Evolutionary conservation across 306 rosid genomes (phyloP), one percentile per base, ranked within the genome.

Genomic region (Inga laurina): DNA sequence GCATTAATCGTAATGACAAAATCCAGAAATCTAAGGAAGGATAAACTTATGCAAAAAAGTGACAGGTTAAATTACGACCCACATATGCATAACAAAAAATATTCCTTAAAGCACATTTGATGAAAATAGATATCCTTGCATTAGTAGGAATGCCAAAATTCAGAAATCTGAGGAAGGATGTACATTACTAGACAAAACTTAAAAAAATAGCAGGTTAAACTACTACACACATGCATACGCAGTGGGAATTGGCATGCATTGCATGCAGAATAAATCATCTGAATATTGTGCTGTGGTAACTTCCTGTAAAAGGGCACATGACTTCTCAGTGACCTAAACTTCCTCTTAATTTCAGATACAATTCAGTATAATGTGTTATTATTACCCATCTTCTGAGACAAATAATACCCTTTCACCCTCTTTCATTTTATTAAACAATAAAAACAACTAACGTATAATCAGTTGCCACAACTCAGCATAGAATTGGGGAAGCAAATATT

Each of bases 401-500:
- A 39, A 39, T 22, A 51, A 41, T 70, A 41, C 45, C 44, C 75
- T n/a, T 41, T 18, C 30, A 52, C 32, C 41, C 37, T 44, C 59
- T 44, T 9, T 41, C 49, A 41, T 44, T 4, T 49, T 72, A 65
- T 57, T 39, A 64, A 77, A 43, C 15, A 30, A 67, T 32, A 73
- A 43, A 65, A 52, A 34, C 62, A 73, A 43, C 46, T 81, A 68
- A 54, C 59, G 62, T 54, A 44, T 62, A 61, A 81, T 61, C 51
- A 79, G 72, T 52, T n/a, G 62, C 4, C 72, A 44, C 3, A 75
- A 41, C 24, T 43, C 27, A 10, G 78, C 65, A 66, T 61, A 61
- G 69, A 84, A 65, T 71, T 39, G 22, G 24, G 27, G 76, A 72
- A 48, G 80, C 8, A 81, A 54, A 75, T 72, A 75, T 10, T 54